Evolutionary conservation across 1,284 basidiomycete genomes (phyloP).

Genomic region (Rhodotorula glutinis): DNA sequence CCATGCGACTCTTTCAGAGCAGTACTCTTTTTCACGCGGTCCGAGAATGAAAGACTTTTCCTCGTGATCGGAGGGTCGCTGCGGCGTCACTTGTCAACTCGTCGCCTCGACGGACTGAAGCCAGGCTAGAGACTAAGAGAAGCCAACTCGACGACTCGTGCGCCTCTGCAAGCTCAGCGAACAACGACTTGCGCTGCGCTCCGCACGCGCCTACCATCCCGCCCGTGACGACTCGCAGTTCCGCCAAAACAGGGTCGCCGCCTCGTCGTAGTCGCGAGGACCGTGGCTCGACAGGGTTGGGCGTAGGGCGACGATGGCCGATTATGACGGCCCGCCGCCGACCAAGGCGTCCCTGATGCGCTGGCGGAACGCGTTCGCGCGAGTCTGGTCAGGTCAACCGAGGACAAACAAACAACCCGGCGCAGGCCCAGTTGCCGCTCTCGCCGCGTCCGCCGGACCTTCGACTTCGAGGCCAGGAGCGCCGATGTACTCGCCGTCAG

Average conservation of each 20-base stretch:
- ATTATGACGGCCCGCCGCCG: slow-evolving; percentile 24
- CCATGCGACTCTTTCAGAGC: too few species aligned
- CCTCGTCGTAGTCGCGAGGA: too few species aligned
- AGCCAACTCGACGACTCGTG: too few species aligned
- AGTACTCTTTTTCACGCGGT: too few species aligned
- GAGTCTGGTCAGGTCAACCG: not conserved
- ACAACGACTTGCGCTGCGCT: too few species aligned
- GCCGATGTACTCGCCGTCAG: slow-evolving; percentile 16
- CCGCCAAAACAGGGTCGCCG: not conserved
- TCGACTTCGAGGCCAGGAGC: not conserved
- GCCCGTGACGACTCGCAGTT: not conserved
- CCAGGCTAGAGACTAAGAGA: not conserved
- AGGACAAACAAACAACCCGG: not conserved
- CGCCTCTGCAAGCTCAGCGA: too few species aligned
- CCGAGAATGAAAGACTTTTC: too few species aligned
- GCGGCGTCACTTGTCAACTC: too few species aligned
- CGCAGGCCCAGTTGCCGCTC: not conserved
- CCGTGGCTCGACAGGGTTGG: too few species aligned
- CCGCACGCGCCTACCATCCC: not conserved
- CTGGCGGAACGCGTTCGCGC: slow-evolving; percentile 43
- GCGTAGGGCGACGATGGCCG: slow-evolving; percentile 7
- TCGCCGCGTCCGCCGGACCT: not conserved
- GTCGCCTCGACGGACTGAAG: not conserved
- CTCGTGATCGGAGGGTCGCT: too few species aligned
- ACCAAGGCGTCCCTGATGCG: slow-evolving; percentile 32